phyloP scores from a whole-genome alignment of 768 basidiomycete species.

The Termitomyces sp. region DNA sequence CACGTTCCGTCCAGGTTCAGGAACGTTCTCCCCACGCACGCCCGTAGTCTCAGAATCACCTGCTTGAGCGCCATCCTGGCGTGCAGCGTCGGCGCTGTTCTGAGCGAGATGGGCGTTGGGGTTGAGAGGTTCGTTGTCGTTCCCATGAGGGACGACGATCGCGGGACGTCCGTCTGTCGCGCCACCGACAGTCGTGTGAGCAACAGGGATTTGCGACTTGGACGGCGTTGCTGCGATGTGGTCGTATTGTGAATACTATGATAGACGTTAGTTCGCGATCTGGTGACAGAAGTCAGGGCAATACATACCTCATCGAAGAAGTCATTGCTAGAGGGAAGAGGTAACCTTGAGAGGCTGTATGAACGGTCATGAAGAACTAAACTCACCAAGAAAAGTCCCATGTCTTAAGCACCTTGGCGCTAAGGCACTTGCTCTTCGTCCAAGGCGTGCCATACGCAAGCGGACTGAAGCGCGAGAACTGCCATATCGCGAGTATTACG shows the following conservation, averaged over 20 bases:
- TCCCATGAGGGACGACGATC: constrained; percentile 40
- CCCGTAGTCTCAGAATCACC: constrained; percentile 19
- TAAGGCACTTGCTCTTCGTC: constrained; percentile 77
- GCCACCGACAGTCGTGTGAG: constrained; percentile 47
- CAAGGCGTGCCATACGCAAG: constrained; percentile 81
- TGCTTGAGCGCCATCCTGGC: constrained; percentile 3
- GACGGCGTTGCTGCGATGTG: constrained; percentile 33
- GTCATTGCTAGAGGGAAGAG: constrained; percentile 44
- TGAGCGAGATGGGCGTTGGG: constrained; percentile 3
- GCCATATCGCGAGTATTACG: constrained; percentile 70
- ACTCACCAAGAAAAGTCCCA: constrained; percentile 95
- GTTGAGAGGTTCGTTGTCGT: constrained; percentile 24
- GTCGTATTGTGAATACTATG: constrained; percentile 57
- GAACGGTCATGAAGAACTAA: not conserved
- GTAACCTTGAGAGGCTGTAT: not conserved
- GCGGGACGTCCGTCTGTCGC: constrained; percentile 52
- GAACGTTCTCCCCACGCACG: constrained; percentile 43
- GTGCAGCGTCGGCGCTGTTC: constrained; percentile 2
- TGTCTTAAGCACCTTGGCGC: constrained; percentile 81
- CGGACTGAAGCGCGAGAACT: constrained; percentile 76
- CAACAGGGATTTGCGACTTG: constrained; percentile 32
- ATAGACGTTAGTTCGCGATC: not conserved
- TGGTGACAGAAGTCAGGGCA: not conserved
- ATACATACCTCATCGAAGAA: constrained; percentile 61
- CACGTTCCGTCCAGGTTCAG: constrained; percentile 74